Evolutionary conservation across 805 yeast genomes (phyloP), one percentile per base, ranked within the genome.

Genomic region (Metschnikowia peoriensis): DNA sequence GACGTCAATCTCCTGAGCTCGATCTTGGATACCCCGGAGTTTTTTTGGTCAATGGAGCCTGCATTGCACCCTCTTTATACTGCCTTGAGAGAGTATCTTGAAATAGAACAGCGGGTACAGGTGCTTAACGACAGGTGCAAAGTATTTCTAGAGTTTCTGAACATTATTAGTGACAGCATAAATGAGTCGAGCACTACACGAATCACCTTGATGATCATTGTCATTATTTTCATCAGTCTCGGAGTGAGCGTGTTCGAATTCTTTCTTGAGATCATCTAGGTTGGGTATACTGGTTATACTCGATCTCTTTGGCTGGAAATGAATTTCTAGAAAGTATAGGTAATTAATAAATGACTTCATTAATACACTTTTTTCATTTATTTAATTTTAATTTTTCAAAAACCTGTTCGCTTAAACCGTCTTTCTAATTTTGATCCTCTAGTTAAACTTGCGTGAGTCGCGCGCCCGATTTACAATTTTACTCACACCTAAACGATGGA

Each of bases 41-140:
- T 89, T 64, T 94, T 94, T 68, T 94, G 99, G 99, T 88, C 92
- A 32, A 47, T 80, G 56, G 99, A 94, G 70, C 99, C 99, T 6
- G 92, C 96, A 38, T 78, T 94, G 58, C 96, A 93, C 66, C 98
- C 98, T 4, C 73, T 94, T 41, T 94, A 94, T 68, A 77, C 78
- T 37, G 97, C 97, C 1, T 85, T 92, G 51, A 73, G 97, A 53
- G 97, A 94, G 58, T 94, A 94, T 63, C 72, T 94, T 51, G 99
- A 94, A 69, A 92, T 94, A 56, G 97, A 93, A 66, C 97, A 89
- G 69, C 75, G 99, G 49, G 97, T 93, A 32, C 92, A 89, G 64
- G 97, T 94, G 6, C 76, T 94, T 46, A 94, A 94, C 62, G 97
- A 93, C 66, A 75, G 97, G 46, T 92, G 98, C 68, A 88, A 88